Percentiles rank a stretch among this genome's conserved stretches.
Conservation (phyloP, 768 basidiomycete genomes). For the Xerocomellus dryophilus region DNA sequence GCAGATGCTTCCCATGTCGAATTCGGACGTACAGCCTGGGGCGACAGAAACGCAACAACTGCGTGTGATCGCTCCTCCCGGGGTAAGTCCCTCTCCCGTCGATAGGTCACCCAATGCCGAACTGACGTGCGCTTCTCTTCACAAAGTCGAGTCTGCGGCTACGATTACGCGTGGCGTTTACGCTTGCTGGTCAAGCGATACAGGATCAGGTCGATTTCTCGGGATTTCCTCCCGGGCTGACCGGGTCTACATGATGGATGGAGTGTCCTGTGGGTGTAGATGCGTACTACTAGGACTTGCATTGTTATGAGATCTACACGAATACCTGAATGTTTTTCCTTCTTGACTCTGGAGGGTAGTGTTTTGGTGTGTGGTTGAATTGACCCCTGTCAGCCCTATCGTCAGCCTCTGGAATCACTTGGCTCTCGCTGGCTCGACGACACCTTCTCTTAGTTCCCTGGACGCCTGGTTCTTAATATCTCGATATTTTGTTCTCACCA, state of each 20-base stretch:
- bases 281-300: slow-evolving; percentile 9
- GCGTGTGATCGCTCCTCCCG: slow-evolving; percentile 83
- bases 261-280: slow-evolving; percentile 11
- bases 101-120: not conserved
- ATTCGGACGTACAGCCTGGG: slow-evolving; percentile 71
- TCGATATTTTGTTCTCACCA: slow-evolving; percentile 8
- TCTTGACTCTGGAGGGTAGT: not conserved
- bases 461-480: not conserved
- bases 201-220: slow-evolving; percentile 96
- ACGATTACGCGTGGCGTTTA: slow-evolving; percentile 79
- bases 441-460: not conserved
- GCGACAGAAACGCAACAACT: slow-evolving; percentile 91
- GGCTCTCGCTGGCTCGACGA: not conserved
- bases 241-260: slow-evolving; percentile 38
- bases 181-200: slow-evolving; percentile 60
- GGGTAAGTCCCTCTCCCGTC: slow-evolving; percentile 48
- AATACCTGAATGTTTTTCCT: slow-evolving; percentile 4
- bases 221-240: slow-evolving; percentile 79
- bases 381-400: slow-evolving; percentile 23
- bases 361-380: no score
- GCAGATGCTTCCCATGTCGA: slow-evolving; percentile 98
- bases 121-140: slow-evolving; percentile 3
- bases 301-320: slow-evolving; percentile 24
- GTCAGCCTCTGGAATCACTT: slow-evolving; percentile 22
- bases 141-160: slow-evolving; percentile 76